Evolutionary conservation across 108 stramenopile genomes (phyloP).

Genomic region (Bacterosira constricta): DNA sequence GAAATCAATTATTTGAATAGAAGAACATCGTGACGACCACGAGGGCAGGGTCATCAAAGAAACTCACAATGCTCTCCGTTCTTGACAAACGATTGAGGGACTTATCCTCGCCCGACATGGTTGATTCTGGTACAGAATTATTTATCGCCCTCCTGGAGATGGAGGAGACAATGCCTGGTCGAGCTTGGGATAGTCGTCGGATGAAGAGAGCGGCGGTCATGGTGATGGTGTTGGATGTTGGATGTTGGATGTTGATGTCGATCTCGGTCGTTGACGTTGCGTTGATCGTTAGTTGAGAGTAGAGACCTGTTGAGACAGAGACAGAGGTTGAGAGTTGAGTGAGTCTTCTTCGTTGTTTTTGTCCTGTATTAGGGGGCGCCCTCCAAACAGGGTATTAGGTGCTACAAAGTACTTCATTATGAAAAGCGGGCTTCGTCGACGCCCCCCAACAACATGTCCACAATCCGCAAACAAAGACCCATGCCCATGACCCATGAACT

Average conservation of each 20-base stretch:
- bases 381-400: too few species aligned
- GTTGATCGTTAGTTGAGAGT: too few species aligned
- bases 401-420: too few species aligned
- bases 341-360: not conserved
- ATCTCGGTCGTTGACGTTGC: too few species aligned
- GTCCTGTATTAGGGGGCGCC: too few species aligned
- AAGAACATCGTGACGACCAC: not conserved
- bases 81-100: conserved; percentile 39
- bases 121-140: conserved; percentile 18
- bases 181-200: not conserved
- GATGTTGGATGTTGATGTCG: not conserved
- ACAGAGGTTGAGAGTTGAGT: too few species aligned
- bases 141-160: not conserved
- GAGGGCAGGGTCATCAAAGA: not conserved
- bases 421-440: too few species aligned
- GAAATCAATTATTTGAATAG: not conserved
- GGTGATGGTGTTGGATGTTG: not conserved
- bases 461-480: too few species aligned
- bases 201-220: not conserved
- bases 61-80: conserved; percentile 44
- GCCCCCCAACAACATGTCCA: too few species aligned
- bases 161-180: not conserved
- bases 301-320: too few species aligned
- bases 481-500: too few species aligned
- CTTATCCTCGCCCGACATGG: conserved; percentile 37